Evolutionary conservation across 1,139 yeast species (phyloP), one percentile per base, ranked within the genome.

Genomic region (Candida gigantensis): DNA sequence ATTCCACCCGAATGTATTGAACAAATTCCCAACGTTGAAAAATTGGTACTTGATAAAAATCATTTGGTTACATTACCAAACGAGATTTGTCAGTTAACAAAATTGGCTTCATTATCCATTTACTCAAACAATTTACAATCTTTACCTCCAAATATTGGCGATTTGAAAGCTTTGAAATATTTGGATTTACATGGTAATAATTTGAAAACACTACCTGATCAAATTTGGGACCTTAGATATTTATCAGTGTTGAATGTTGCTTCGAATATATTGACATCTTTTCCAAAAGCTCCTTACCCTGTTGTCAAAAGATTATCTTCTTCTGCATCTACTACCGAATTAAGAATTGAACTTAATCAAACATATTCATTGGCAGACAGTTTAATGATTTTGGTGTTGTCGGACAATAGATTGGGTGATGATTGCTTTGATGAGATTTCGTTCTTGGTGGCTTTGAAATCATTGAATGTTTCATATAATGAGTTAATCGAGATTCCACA

Each of bases 131-230:
- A 86, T 50, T 62, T 92, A 40, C 84, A 84, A 43, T 59, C 72
- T 1, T 55, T 94, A n/a, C 97, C 98, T 0, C 56, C 69, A 3
- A 75, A 79, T 12, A 75, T 92, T 28, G 83, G 88, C 1, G 56
- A 72, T 11, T 68, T 92, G 40, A 62, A 67, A 3, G 74, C 77
- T 21, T 68, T 92, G 44, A 83, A 78, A 48, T 71, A 75, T 40
- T 68, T 94, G 45, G 97, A 94, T 58, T 63, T 89, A 34, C 97
- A 92, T 58, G 77, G 87, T 34, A 94, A 94, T 59, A 90, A 89
- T 53, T 69, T 94, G 47, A 84, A 86, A 48, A 53, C 66, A 4
- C 62, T 94, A 24, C 90, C 94, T 0, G 74, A 73, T 25, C 81
- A 77, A 18, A 74, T 87, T 32, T 87, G 88, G 87, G 67, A 72